phyloP scores from a whole-genome alignment of 495 filamentous ascomycete genomes.

The Rhizodiscina lignyota region DNA sequence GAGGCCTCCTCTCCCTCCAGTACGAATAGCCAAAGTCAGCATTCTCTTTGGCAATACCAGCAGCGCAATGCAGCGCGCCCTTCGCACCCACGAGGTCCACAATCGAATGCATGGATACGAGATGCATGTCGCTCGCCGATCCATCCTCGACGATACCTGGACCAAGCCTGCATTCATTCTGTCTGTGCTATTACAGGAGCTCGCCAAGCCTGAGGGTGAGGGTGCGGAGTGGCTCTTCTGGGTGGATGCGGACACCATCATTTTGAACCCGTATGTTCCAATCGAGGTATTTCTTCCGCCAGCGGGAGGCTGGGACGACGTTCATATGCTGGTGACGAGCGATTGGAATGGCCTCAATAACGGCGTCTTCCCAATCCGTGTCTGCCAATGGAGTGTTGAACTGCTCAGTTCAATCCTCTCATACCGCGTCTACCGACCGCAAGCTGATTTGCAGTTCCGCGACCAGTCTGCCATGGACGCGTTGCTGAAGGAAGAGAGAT shows the following conservation, averaged over 20 bases:
- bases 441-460: conserved; percentile 19
- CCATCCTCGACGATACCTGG: conserved; percentile 21
- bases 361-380: too few species aligned
- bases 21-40: conserved; percentile 20
- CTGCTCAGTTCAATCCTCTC: conserved; percentile 29
- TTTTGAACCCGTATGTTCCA: conserved; percentile 35
- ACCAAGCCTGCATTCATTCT: conserved; percentile 34
- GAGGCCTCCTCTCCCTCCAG: too few species aligned
- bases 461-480: conserved; percentile 23
- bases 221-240: conserved; percentile 36
- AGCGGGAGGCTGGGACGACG: conserved; percentile 20
- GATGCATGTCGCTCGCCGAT: conserved; percentile 16
- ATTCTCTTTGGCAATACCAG: conserved; percentile 15
- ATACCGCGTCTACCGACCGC: conserved; percentile 26
- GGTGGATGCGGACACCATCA: conserved; percentile 34
- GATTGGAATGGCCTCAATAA: too few species aligned
- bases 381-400: too few species aligned
- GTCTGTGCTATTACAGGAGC: conserved; percentile 28
- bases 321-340: conserved; percentile 29
- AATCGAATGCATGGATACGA: conserved; percentile 18
- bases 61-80: conserved; percentile 17
- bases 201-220: conserved; percentile 29
- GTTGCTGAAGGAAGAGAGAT: conserved; percentile 18
- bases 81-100: conserved; percentile 18
- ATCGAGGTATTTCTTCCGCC: conserved; percentile 36